Evolutionary conservation across 148 eudicot species (phyloP).

Genomic region (Tetragonia tetragonoides): DNA sequence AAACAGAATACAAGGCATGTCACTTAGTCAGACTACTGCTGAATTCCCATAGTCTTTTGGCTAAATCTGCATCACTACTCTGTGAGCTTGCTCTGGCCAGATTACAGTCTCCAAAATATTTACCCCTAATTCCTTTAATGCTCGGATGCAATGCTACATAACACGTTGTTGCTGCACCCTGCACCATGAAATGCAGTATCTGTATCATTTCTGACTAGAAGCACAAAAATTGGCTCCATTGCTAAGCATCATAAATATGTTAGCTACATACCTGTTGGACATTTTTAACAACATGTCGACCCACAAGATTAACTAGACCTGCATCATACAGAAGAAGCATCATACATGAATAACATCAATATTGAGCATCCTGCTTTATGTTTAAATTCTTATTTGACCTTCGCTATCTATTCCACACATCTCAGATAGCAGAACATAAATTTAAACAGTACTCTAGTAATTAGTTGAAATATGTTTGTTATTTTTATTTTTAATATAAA

Average conservation of each 20-base stretch:
- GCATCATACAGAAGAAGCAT: conserved; percentile 24
- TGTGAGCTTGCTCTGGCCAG: conserved; percentile 40
- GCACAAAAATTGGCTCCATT: neutral
- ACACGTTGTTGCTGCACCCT: conserved; percentile 83
- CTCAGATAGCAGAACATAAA: neutral
- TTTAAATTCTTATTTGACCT: neutral
- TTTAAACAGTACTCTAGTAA: neutral
- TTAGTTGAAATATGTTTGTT: neutral
- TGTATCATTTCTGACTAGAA: neutral
- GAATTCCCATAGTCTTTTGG: conserved; percentile 58
- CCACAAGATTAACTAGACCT: conserved; percentile 47
- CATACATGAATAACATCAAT: neutral
- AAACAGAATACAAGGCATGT: neutral
- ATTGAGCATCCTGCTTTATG: neutral
- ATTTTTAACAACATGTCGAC: conserved; percentile 46
- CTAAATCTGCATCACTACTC: conserved; percentile 46
- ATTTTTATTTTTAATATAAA: neutral
- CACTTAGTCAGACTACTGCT: conserved; percentile 39
- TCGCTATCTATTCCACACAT: neutral
- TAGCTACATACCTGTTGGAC: conserved; percentile 49
- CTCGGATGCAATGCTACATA: conserved; percentile 68
- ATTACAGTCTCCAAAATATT: conserved; percentile 54
- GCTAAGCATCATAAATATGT: neutral
- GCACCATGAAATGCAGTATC: conserved; percentile 4
- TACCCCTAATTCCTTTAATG: conserved; percentile 50